These are phyloP conservation scores for Xylaria sp. DNA, from an alignment of 2,329 filamentous ascomycete species.

Conservation along the genomic window DNA sequence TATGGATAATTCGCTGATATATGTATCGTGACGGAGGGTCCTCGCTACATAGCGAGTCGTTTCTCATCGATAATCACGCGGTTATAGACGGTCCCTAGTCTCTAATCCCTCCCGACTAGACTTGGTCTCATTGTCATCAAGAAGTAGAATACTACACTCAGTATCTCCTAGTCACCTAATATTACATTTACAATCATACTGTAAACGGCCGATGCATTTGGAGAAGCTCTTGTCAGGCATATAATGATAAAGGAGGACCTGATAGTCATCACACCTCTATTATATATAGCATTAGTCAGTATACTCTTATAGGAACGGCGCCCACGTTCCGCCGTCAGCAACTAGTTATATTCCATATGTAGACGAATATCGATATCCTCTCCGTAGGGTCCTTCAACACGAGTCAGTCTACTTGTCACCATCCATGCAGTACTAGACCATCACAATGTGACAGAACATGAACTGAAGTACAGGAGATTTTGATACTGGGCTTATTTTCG, in stretches of 20 bases:
- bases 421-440: background rate
- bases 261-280: background rate
- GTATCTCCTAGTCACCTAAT: background rate
- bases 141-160: conserved; percentile 2
- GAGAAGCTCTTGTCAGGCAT: background rate
- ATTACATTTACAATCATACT: background rate
- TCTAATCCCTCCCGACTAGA: background rate
- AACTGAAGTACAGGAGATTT: background rate
- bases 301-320: background rate
- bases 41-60: background rate
- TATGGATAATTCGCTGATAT: background rate
- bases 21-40: background rate
- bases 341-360: background rate
- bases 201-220: background rate
- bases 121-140: background rate
- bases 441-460: background rate
- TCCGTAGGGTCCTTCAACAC: background rate
- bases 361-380: background rate
- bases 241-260: background rate
- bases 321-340: background rate
- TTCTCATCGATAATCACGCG: background rate
- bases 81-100: background rate
- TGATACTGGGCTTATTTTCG: background rate
- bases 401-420: background rate
- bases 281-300: background rate